Evolutionary conservation across 1,284 basidiomycete genomes (phyloP), one percentile per base, ranked within the genome.

Genomic region (Malassezia pachydermatis): DNA sequence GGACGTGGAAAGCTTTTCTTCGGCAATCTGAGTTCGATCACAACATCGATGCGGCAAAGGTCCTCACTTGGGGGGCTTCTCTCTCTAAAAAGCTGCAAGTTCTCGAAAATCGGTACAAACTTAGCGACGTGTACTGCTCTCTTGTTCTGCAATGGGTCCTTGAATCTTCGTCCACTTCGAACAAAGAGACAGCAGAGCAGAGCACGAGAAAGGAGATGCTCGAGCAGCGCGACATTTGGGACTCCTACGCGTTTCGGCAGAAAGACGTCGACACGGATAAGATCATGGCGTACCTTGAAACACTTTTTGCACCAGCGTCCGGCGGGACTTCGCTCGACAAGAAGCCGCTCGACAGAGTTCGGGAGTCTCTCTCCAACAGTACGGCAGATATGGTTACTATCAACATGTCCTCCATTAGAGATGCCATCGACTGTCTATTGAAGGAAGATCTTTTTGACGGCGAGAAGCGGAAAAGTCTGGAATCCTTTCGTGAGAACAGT

Each of bases 381-480:
- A 30, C 29, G 4, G 4, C 11, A 2, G 17, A 41, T 29, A n/a
- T 25, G 6, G 8, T 41, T 10, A 11, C n/a, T 5, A 29, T 41
- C 4, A 19, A 41, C 39, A 17, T 13, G 13, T 9, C 27, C 13
- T 8, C 25, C 0, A 20, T 41, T 20, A 17, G n/a, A 4, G 13
- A 7, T 5, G 41, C 41, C 13, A 17, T 42, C 13, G 4, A 34
- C 5, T 10, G 19, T 16, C 19, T 42, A 3, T 14, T 42, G 2
- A 34, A 20, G 6, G 41, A 34, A 13, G 41, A 42, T 17, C 30
- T 42, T 3, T 42, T 33, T 8, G 7, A 19, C 17, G 41, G 29
- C 14, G 41, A 42, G 14, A 42, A 42, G 30, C 41, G 41, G 11
- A 28, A 32, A 5, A 25, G 23, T 9, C n/a, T 42, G 20, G 30